Evolutionary conservation across 1,284 basidiomycete genomes (phyloP), one percentile per base, ranked within the genome.

Genomic region (Volvariella volvacea): DNA sequence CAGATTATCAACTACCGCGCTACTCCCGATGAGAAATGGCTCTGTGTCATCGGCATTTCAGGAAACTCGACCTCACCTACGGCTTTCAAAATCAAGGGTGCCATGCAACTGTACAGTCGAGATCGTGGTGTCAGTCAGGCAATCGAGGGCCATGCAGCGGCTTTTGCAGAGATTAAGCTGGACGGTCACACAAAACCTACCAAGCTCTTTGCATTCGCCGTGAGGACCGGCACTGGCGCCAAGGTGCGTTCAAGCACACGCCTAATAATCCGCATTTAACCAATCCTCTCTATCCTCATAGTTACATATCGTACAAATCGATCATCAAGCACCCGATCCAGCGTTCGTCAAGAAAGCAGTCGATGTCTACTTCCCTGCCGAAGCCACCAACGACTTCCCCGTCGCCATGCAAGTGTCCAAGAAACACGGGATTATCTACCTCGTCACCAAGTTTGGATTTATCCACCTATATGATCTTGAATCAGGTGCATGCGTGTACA

Each of bases 391-490:
- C 64, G 96, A 99, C 63, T 99, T 99, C 76, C 96, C 96, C n/a
- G 96, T 99, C 33, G 92, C 95, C 22, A 98, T 99, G 91, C 96
- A 99, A 65, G 92, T 98, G 38, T 99, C 95, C 44, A 84, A 88
- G 66, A 91, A 92, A 59, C 95, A 98, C 66, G 95, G 95, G 40
- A 93, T 99, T 66, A 76, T 97, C 58, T 99, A 96, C 70, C 79
- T 99, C 48, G 90, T 98, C 59, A 99, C 96, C 49, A 99, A 99
- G 66, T 99, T 93, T 63, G 96, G 96, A 42, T 99, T 99, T 71
- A 98, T 99, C 59, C 96, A 99, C 68, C 80, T 99, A 14, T 99
- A 99, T 68, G 96, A 99, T 67, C 80, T 99, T 53, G 96, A 99
- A 67, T 83, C 89, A n/a, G 96, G 95, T 48, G 88, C 92, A 43